Evolutionary conservation across 345 rosid genomes (phyloP).

Genomic region (Tarenaya hassleriana): DNA sequence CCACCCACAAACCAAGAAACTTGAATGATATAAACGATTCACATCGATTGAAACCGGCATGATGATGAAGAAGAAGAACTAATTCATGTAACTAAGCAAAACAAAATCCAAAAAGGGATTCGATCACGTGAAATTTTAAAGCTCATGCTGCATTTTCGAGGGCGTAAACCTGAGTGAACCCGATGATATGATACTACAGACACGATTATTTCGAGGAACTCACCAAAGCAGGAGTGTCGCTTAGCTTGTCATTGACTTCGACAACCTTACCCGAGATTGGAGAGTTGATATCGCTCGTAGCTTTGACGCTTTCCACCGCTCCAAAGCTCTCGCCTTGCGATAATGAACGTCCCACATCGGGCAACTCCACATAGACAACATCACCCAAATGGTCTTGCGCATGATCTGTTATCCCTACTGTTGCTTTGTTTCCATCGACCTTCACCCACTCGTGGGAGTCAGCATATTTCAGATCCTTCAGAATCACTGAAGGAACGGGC

Average conservation of each 20-base stretch:
- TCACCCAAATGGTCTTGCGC: constrained; percentile 97
- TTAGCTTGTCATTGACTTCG: constrained; percentile 65
- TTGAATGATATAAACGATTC: neutral
- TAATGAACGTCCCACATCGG: constrained; percentile 63
- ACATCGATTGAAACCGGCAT: neutral
- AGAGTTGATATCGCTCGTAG: constrained; percentile 86
- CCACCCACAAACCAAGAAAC: neutral
- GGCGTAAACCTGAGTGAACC: neutral
- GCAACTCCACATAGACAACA: constrained; percentile 89
- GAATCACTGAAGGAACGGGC: constrained; percentile 32
- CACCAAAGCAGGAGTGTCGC: constrained; percentile 65
- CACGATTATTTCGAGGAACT: constrained; percentile 24
- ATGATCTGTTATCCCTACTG: constrained; percentile 90
- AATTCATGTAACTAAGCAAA: too few species aligned
- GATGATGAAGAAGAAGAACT: too few species aligned
- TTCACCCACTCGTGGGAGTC: constrained; percentile 95
- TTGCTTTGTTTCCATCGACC: constrained; percentile 68
- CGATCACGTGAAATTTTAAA: neutral
- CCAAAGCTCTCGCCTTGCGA: constrained; percentile 76
- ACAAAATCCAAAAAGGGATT: neutral
- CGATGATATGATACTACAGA: neutral
- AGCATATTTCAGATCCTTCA: constrained; percentile 78
- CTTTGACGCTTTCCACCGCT: constrained; percentile 98
- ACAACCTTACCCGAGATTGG: constrained; percentile 85
- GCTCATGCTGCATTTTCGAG: too few species aligned